These are phyloP conservation scores for Lunasporangiospora selenospora DNA, from an alignment of 192 early-diverging fungal genomes.

Conservation along the genomic window DNA sequence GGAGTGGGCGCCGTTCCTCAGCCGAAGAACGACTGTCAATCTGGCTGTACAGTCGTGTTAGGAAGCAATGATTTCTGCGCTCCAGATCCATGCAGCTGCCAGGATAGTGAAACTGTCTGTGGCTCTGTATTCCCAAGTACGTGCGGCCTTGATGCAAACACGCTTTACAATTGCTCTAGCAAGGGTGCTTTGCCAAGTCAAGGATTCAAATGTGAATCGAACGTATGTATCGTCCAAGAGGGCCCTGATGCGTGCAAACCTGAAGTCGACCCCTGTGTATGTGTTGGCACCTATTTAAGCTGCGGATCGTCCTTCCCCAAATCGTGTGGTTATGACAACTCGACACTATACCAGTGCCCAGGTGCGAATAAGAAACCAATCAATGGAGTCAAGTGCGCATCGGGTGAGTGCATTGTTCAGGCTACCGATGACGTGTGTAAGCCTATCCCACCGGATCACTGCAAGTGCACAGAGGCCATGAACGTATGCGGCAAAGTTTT, in stretches of 20 bases:
- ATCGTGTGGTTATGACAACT: background rate
- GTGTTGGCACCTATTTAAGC: background rate
- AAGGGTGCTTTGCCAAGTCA: background rate
- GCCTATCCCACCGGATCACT: background rate
- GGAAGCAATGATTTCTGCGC: background rate
- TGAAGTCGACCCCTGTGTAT: background rate
- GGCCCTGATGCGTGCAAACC: background rate
- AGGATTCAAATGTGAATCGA: background rate
- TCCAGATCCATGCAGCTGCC: background rate
- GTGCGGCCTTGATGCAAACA: background rate
- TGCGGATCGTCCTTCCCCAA: background rate
- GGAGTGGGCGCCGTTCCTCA: background rate
- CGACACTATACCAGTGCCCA: background rate
- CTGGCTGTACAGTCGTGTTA: background rate
- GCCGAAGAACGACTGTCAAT: background rate
- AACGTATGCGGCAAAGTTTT: background rate
- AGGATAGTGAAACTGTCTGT: background rate
- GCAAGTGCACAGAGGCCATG: too few relatives aligned
- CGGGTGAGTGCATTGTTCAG: background rate
- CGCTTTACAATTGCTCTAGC: conserved; percentile 4
- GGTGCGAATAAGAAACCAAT: too few relatives aligned
- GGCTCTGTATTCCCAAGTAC: background rate
- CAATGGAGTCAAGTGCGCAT: conserved; percentile 3
- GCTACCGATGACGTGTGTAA: background rate
- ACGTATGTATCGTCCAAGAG: too few relatives aligned